Conservation (phyloP, 2,329 filamentous ascomycete genomes). For the Chaetomium globosum region DNA sequence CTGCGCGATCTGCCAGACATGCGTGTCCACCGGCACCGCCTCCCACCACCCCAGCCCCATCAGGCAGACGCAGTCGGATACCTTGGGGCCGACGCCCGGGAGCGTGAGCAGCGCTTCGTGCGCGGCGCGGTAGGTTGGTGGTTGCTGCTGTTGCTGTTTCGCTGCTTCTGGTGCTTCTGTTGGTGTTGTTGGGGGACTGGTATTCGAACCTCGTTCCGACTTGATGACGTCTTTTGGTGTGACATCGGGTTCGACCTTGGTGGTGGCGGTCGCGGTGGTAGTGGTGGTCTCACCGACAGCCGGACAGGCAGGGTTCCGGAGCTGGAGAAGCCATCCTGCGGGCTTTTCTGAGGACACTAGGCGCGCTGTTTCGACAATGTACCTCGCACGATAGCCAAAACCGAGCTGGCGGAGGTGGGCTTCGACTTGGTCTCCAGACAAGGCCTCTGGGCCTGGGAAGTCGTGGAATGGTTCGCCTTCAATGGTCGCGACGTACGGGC, state of each 20-base stretch:
- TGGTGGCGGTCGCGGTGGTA: not conserved
- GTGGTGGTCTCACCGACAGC: constrained; percentile 48
- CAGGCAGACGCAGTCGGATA: constrained; percentile 92
- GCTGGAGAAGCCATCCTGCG: constrained; percentile 71
- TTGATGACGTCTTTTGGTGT: constrained; percentile 1
- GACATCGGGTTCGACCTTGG: not conserved
- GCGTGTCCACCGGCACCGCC: constrained; percentile 93
- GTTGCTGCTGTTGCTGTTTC: constrained; percentile 39
- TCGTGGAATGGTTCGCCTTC: constrained; percentile 77
- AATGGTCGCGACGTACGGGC: constrained; percentile 71
- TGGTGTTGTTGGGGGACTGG: not conserved
- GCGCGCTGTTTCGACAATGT: constrained; percentile 81
- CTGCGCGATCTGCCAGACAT: constrained; percentile 98
- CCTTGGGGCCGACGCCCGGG: constrained; percentile 92
- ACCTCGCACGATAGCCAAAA: constrained; percentile 93
- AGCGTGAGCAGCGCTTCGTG: constrained; percentile 78
- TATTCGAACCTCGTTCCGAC: not conserved
- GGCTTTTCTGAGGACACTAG: constrained; percentile 71
- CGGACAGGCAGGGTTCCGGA: constrained; percentile 77
- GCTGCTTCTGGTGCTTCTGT: constrained; percentile 48
- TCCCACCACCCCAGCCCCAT: constrained; percentile 98
- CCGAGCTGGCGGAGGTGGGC: constrained; percentile 77
- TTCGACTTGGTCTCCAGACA: constrained; percentile 78
- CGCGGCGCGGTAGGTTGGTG: constrained; percentile 71
- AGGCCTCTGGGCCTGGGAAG: constrained; percentile 74